A percentile compares a stretch with the other conserved stretches of the same genome.
These are phyloP conservation scores for Collybiopsis confluens DNA, from an alignment of 768 basidiomycete species.

Conservation along the genomic window DNA sequence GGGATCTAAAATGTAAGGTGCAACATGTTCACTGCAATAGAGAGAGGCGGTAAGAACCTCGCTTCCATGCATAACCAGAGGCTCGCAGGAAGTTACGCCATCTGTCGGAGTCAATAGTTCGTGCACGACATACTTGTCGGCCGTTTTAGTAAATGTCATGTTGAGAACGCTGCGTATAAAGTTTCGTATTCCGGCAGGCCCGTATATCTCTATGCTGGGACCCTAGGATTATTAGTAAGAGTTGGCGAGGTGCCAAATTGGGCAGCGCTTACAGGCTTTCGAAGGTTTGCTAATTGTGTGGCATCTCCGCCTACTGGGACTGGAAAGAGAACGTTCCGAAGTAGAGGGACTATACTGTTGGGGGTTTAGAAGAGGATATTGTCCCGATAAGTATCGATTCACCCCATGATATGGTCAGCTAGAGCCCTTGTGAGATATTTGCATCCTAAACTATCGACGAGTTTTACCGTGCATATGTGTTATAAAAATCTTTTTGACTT, in stretches of 20 bases:
- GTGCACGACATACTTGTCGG: conserved; percentile 69
- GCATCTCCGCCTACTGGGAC: conserved; percentile 24
- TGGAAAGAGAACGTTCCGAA: conserved; percentile 55
- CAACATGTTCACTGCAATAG: too few relatives aligned
- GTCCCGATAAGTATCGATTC: background rate
- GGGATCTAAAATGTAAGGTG: conserved; percentile 9
- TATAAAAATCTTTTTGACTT: conserved; percentile 70
- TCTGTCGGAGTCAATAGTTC: conserved; percentile 67
- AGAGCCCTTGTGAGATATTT: conserved; percentile 12
- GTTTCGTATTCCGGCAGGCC: conserved; percentile 70
- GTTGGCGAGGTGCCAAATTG: background rate
- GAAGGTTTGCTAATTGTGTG: background rate
- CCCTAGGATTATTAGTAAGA: conserved; percentile 13
- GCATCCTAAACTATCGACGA: background rate
- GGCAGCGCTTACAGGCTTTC: conserved; percentile 15
- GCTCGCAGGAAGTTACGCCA: conserved; percentile 44
- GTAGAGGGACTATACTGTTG: conserved; percentile 47
- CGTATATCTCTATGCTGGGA: conserved; percentile 69
- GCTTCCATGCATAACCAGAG: conserved; percentile 51
- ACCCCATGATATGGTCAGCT: conserved; percentile 75
- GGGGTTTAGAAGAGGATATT: background rate
- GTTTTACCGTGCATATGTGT: conserved; percentile 79
- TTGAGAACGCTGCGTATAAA: conserved; percentile 70
- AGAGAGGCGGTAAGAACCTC: conserved; percentile 34
- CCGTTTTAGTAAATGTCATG: conserved; percentile 59